Conservation (phyloP, 805 yeast genomes). For the Candida andamanensis region DNA sequence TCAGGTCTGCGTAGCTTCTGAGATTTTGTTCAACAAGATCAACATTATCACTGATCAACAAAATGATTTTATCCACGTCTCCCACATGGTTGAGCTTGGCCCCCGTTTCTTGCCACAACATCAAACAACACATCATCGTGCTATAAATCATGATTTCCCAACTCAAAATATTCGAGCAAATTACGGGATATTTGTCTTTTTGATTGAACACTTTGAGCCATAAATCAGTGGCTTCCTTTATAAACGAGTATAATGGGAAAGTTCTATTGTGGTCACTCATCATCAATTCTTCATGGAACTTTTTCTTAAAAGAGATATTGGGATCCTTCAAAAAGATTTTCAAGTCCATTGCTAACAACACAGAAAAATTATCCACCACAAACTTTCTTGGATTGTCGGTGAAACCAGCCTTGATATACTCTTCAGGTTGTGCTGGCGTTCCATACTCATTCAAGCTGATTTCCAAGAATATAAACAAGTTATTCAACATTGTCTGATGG, state of each 20-base stretch:
- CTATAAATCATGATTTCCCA: slow-evolving; percentile 54
- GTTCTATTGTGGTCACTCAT: slow-evolving; percentile 48
- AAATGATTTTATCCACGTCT: slow-evolving; percentile 48
- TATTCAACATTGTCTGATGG: slow-evolving; percentile 37
- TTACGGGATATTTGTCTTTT: slow-evolving; percentile 25
- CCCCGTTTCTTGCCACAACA: slow-evolving; percentile 60
- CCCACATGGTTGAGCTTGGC: slow-evolving; percentile 40
- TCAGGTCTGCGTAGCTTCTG: slow-evolving; percentile 7
- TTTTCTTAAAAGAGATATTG: slow-evolving; percentile 56
- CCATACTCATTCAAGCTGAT: slow-evolving; percentile 39
- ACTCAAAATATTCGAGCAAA: slow-evolving; percentile 38
- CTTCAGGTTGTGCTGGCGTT: slow-evolving; percentile 37
- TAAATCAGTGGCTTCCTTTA: slow-evolving; percentile 27
- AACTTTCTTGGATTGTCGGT: slow-evolving; percentile 39
- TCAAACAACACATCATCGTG: slow-evolving; percentile 52
- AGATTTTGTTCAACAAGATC: slow-evolving; percentile 21
- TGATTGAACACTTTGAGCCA: slow-evolving; percentile 33
- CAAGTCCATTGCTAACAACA: slow-evolving; percentile 51
- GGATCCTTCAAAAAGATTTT: slow-evolving; percentile 51
- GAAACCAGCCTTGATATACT: slow-evolving; percentile 43
- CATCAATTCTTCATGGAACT: slow-evolving; percentile 58
- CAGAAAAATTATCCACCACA: slow-evolving; percentile 41
- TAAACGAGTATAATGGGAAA: slow-evolving; percentile 46
- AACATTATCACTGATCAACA: slow-evolving; percentile 35
- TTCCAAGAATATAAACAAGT: slow-evolving; percentile 35